Base-by-base conservation (phyloP, 169 alveolate species). In the Plasmodium sp. region DNA sequence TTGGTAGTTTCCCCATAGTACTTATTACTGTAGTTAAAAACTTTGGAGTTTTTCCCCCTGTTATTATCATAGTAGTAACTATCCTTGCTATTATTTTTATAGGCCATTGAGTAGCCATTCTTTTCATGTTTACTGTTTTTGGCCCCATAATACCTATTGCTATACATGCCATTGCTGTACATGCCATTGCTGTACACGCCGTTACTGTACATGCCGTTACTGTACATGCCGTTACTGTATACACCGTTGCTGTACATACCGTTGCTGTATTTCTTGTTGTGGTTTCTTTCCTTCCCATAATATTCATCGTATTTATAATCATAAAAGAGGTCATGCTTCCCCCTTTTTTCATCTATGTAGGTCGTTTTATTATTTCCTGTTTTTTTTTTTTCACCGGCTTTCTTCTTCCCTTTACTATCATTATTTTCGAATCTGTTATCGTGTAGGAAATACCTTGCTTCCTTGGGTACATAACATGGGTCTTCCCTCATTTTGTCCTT, bases 381-480 rank as follows among this genome's bases (percentile, higher is more conserved):
- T 41, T 22, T 71, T 58, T 67, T 90, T 80, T 80, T 67, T 43
- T 90, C 83, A 80, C 18, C 34, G 5, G 9, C 48, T 54, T 86
- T 54, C 33, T 72, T 84, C 36, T 84, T 84, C 0, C 48, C 51
- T 39, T 41, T 43, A 74, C 18, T 79, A 39, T 90, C 94, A 79
- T 33, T 81, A 12, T 54, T 80, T 80, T 90, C 94, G 51, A 90
- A 90, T 80, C 94, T 90, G 73, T 90, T 81, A 79, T 90, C 94
- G 71, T 90, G 94, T 4, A 90, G 48, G 34, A 80, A 90, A 56
- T 90, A 90, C 48, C 94, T 62, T 56, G 88, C 27, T 79, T 90
- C 94, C 33, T 90, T 90, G 6, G 94, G 94, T 2, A 90, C 94
- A 90, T 33, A 90, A 90, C 94, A 90, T 36, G 94, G 94, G 72